Evolutionary conservation across 495 filamentous ascomycete genomes (phyloP).

Genomic region (Penicillium atrosanguineum): DNA sequence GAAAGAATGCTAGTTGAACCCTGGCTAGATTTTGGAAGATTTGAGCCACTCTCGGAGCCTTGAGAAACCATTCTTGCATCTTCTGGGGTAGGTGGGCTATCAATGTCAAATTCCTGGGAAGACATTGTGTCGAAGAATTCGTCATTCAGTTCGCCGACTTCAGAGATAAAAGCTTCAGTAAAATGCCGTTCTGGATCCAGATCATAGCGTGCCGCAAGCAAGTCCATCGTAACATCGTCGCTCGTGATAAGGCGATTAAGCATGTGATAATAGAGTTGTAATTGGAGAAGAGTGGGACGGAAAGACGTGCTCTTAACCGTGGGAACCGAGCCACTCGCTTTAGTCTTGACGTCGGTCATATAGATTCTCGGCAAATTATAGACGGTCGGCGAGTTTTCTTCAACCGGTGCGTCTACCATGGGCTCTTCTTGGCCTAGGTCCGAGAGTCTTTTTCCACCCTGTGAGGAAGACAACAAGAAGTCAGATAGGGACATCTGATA

Average conservation of each 20-base stretch:
- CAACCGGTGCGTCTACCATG: neutral
- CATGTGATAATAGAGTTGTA: slow-evolving; percentile 90
- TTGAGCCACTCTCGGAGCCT: slow-evolving; percentile 2
- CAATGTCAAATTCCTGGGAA: slow-evolving; percentile 31
- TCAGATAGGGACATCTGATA: slow-evolving; percentile 56
- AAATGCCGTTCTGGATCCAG: slow-evolving; percentile 64
- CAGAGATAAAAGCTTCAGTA: slow-evolving; percentile 74
- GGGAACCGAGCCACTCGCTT: slow-evolving; percentile 60
- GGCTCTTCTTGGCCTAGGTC: slow-evolving; percentile 24
- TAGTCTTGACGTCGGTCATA: slow-evolving; percentile 87
- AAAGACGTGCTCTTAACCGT: slow-evolving; percentile 60
- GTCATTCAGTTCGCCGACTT: slow-evolving; percentile 69
- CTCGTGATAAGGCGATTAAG: slow-evolving; percentile 70
- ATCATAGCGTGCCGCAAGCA: slow-evolving; percentile 66
- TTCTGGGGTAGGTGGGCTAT: slow-evolving; percentile 29
- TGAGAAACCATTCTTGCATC: slow-evolving; percentile 17
- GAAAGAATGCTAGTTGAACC: slow-evolving; percentile 56
- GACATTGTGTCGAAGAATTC: slow-evolving; percentile 46
- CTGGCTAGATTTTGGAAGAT: slow-evolving; percentile 30
- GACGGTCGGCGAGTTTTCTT: slow-evolving; percentile 22
- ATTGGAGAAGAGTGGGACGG: slow-evolving; percentile 75
- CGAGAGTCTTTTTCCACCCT: slow-evolving; percentile 36
- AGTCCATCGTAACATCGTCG: slow-evolving; percentile 61
- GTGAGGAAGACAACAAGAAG: slow-evolving; percentile 44
- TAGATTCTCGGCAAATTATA: slow-evolving; percentile 54